Conservation (phyloP, 2,329 filamentous ascomycete species). For the Albifimbria verrucaria region DNA sequence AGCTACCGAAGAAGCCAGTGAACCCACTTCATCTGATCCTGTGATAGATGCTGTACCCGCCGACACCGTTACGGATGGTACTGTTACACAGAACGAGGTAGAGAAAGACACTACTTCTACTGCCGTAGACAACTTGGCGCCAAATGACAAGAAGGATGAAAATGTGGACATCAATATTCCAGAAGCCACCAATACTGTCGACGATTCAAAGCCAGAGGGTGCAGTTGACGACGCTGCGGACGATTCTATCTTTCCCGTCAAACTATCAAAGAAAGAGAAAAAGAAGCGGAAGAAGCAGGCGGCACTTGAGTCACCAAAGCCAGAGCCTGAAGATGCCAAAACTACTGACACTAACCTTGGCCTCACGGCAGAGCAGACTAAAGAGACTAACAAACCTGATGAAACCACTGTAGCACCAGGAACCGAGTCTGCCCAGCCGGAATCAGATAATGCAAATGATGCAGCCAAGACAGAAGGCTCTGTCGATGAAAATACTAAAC, state of each 20-base stretch:
- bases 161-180: neutral
- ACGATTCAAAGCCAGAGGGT: too few relatives aligned
- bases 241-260: constrained; percentile 17
- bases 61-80: neutral
- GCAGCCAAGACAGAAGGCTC: constrained; percentile 7
- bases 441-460: constrained; percentile 5
- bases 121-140: neutral
- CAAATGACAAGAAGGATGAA: neutral
- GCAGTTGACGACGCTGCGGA: too few relatives aligned
- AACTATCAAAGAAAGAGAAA: constrained; percentile 31
- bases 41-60: neutral
- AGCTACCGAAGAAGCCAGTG: neutral
- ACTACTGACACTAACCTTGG: constrained; percentile 11
- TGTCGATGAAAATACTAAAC: constrained; percentile 12
- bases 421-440: neutral
- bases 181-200: neutral
- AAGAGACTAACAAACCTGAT: constrained; percentile 1
- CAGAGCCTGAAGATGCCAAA: constrained; percentile 13
- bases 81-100: neutral
- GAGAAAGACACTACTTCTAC: neutral
- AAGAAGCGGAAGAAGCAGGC: constrained; percentile 30
- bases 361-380: constrained; percentile 4
- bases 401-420: constrained; percentile 1
- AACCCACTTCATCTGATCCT: neutral
- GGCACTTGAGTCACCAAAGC: constrained; percentile 10